Evolutionary conservation across 1,284 basidiomycete species (phyloP), one percentile per base, ranked within the genome.

Genomic region (Coniferiporia sulphurascens): DNA sequence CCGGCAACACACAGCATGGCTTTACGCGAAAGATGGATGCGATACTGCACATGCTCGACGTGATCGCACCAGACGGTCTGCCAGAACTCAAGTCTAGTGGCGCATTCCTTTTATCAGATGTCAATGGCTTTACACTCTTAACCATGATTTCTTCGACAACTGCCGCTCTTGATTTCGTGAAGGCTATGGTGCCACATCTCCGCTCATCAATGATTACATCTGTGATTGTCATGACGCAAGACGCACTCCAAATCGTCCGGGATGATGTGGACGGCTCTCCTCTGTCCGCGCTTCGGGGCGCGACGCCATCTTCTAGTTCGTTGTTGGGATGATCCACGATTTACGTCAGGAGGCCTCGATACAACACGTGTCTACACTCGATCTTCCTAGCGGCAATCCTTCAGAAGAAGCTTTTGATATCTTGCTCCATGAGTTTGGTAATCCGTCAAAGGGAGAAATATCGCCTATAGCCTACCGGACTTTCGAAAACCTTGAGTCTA

Each of bases 1-100:
- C 71, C 2, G 45, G 55, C 17, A 64, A 69, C 53, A 57, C 63
- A 12, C 64, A 65, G n/a, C 66, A 69, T 32, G 72, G 73, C 54
- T 66, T 67, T 49, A 69, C 72, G 51, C 68, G 72, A 7, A 70
- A 70, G 57, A 62, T 74, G 46, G 72, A 74, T 58, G 69, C 72
- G 15, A 72, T 71, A 44, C 56, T 73, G 21, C 72, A 74, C 58
- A 70, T 71, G 70, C 69, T 74, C 54, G 72, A 69, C 19, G 67
- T 68, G 4, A 66, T 65, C n/a, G 62, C 64, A 5, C 38, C 66
- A 15, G 64, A 68, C 4, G 66, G 66, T 3, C 58, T 61, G 13
- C 55, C 67, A 15, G 63, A 66, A 21, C 22, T 59, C 13, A 65
- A 67, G 13, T 61, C 53, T 22, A 60, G 67, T 9, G 72, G 72